These are phyloP conservation scores for Pseudogymnoascus sp. DNA, from an alignment of 2,329 filamentous ascomycete genomes.

Conservation along the genomic window DNA sequence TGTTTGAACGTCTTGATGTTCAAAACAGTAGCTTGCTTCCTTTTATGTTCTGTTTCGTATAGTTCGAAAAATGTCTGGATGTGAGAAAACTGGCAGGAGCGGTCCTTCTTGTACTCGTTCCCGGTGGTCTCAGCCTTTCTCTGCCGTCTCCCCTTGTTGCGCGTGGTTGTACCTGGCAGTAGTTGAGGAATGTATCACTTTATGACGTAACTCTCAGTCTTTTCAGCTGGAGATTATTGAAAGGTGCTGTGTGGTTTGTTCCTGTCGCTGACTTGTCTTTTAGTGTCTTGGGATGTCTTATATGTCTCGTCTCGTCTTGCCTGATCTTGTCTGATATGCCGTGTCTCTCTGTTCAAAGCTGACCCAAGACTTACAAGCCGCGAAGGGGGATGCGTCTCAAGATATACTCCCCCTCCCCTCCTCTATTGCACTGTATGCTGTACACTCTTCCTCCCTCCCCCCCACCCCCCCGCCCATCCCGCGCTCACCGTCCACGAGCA, in stretches of 20 bases:
- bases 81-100: background rate
- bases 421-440: background rate
- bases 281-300: background rate
- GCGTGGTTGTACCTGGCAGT: background rate
- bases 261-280: background rate
- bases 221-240: background rate
- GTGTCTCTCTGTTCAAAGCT: background rate
- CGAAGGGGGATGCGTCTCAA: background rate
- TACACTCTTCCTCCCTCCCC: background rate
- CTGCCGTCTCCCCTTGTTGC: background rate
- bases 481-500: background rate
- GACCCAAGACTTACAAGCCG: background rate
- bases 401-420: background rate
- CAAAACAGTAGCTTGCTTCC: background rate
- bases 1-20: background rate
- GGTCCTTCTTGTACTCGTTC: background rate
- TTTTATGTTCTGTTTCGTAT: background rate
- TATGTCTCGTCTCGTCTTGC: background rate
- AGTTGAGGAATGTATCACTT: background rate
- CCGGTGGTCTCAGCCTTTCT: background rate
- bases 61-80: background rate
- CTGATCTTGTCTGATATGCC: background rate
- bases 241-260: background rate
- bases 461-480: background rate
- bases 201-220: background rate